These are phyloP conservation scores for Colletotrichum sp. DNA, from an alignment of 2,329 filamentous ascomycete species.

Conservation along the genomic window DNA sequence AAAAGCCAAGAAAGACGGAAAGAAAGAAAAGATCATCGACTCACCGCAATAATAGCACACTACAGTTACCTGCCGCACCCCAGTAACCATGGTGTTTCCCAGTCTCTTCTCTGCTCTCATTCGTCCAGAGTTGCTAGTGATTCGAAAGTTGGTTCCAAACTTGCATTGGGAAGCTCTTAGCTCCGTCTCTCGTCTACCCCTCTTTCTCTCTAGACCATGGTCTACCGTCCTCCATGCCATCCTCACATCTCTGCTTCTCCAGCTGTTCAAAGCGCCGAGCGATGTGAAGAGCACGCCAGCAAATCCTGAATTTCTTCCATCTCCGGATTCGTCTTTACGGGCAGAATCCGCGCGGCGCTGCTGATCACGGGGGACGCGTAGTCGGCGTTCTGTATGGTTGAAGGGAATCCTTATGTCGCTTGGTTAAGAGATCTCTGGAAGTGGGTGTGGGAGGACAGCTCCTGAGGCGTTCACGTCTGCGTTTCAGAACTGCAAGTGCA, in stretches of 20 bases:
- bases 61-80: not conserved
- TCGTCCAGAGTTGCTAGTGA: conserved; percentile 3
- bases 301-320: not conserved
- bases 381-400: not conserved
- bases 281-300: not conserved
- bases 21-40: not conserved
- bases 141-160: not conserved
- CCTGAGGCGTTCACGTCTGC: conserved; percentile 16
- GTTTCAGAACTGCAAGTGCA: conserved; percentile 17
- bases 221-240: not conserved
- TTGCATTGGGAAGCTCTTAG: not conserved
- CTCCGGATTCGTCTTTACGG: not conserved
- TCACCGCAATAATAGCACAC: conserved; percentile 1
- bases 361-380: not conserved
- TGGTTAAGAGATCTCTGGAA: not conserved
- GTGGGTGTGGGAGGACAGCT: conserved; percentile 2
- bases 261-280: not conserved
- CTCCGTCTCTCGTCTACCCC: not conserved
- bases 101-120: not conserved
- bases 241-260: not conserved
- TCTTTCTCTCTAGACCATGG: not conserved
- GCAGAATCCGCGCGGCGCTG: not conserved
- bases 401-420: not conserved
- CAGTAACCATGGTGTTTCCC: not conserved
- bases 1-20: not conserved